Evolutionary conservation across 164 flowering plant genomes (phyloP), one percentile per base, ranked within the genome.

Genomic region (Malania oleifera): DNA sequence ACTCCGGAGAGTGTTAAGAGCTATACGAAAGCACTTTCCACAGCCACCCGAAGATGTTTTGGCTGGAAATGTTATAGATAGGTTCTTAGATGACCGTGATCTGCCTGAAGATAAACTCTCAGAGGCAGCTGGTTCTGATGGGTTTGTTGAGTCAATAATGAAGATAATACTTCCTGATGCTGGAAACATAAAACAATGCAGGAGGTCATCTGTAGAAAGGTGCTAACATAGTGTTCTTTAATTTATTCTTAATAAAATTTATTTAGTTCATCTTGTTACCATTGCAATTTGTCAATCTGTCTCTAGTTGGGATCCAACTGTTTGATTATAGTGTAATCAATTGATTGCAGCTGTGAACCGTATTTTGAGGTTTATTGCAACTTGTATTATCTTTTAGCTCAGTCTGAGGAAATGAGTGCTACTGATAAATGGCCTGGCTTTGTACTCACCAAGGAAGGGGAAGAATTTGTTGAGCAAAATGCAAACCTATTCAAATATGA

Each of bases 381-480:
- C 74, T 71, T 93, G 67, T 93, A 84, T 77, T 82, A 82, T 75
- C 75, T 82, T 61, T 79, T 88, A 52, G 85, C 96, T 41, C 92
- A 76, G 70, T 84, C 99, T 50, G 99, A 93, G 70, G 99, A 93
- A 75, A 80, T 77, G 69, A 84, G 75, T 78, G 97, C 96, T 35
- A 83, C 89, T 58, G 99, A 93, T 70, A 93, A 88, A 70, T 86
- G 96, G 95, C 82, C 97, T 66, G 97, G 99, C 23, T 93, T 93
- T 83, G 91, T 93, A 34, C 89, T 93, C 47, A 93, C 95, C 34
- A 90, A 88, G 67, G 99, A 93, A 79, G 99, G 99, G 61, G 97
- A 86, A 67, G 97, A 87, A 34, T 93, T 90, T 80, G 87, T 93
- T 49, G 83, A 90, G 63, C 92, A 93, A 72, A 88, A 83, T 74